Conservation (phyloP, 352 stramenopile genomes). For the Pythium guiyangense region DNA sequence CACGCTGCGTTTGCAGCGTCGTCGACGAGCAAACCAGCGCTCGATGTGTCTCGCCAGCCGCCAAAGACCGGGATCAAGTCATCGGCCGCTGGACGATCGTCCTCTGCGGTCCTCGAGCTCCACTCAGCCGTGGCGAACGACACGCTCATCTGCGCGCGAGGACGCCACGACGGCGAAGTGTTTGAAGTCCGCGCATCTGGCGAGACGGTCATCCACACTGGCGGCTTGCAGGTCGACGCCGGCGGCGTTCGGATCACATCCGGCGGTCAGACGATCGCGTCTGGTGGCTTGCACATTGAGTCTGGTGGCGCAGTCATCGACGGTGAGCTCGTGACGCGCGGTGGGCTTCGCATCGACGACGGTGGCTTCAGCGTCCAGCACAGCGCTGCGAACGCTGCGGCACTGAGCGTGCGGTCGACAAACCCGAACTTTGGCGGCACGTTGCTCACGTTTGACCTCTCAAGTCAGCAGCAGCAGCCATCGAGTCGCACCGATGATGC, state of each 20-base stretch:
- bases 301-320: constrained; percentile 54
- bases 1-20: constrained; percentile 9
- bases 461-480: constrained; percentile 20
- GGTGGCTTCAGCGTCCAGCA: constrained; percentile 51
- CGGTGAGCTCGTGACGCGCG: constrained; percentile 40
- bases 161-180: constrained; percentile 19
- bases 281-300: constrained; percentile 48
- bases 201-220: constrained; percentile 43
- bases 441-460: constrained; percentile 43
- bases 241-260: constrained; percentile 51
- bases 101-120: constrained; percentile 11
- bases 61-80: constrained; percentile 1
- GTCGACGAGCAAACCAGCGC: background rate
- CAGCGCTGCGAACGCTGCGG: constrained; percentile 34
- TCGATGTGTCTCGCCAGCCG: constrained; percentile 5
- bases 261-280: constrained; percentile 54
- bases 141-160: constrained; percentile 25
- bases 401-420: constrained; percentile 35
- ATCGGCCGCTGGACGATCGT: constrained; percentile 7
- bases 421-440: constrained; percentile 47
- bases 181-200: constrained; percentile 61
- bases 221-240: constrained; percentile 42
- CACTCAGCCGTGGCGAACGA: constrained; percentile 12
- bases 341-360: constrained; percentile 59
- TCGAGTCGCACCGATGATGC: background rate